phyloP scores from a whole-genome alignment of 257 asterid species.

The Jaltomata sinuosa region DNA sequence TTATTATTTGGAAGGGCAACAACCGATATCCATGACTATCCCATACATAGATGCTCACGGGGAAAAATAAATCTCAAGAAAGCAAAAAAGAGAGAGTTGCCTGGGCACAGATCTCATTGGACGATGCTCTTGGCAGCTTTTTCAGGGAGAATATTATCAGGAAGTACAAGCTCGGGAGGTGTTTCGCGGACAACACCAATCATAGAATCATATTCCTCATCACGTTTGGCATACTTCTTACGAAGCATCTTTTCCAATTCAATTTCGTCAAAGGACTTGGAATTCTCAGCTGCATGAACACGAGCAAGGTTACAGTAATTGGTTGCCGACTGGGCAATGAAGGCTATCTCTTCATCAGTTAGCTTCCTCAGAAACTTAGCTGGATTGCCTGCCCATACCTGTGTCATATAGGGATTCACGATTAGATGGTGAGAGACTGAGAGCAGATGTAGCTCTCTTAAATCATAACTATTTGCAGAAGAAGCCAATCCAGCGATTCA shows the following conservation, averaged over 20 bases:
- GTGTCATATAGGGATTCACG: not conserved
- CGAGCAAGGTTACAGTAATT: conserved; percentile 71
- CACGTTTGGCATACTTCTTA: conserved; percentile 61
- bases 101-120: conserved; percentile 23
- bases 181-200: conserved; percentile 71
- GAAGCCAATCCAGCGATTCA: not conserved
- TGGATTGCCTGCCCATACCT: conserved; percentile 94
- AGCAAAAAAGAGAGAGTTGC: conserved; percentile 10
- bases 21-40: not conserved
- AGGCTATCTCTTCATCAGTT: conserved; percentile 60
- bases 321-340: conserved; percentile 61
- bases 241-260: conserved; percentile 70
- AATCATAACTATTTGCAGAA: not conserved
- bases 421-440: not conserved
- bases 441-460: not conserved
- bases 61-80: not conserved
- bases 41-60: not conserved
- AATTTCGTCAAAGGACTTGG: conserved; percentile 62
- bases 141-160: conserved; percentile 59
- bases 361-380: conserved; percentile 87
- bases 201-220: conserved; percentile 82
- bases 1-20: conserved; percentile 2
- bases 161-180: conserved; percentile 71
- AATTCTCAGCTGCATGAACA: conserved; percentile 83
- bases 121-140: conserved; percentile 41